Evolutionary conservation across 176 grass and related monocot species (phyloP).

Genomic region (barley (Hordeum vulgare)): DNA sequence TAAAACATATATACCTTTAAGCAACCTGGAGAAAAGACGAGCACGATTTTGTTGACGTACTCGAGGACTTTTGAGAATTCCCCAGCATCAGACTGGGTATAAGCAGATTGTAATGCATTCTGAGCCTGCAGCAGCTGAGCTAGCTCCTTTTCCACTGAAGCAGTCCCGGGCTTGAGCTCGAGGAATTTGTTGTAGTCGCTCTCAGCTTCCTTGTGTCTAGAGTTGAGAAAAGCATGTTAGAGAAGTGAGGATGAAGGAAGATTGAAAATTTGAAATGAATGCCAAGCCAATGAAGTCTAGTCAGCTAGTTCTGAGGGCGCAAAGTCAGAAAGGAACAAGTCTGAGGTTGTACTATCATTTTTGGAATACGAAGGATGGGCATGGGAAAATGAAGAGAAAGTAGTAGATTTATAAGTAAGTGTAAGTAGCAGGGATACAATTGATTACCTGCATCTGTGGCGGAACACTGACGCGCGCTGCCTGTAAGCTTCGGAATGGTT

Average conservation of each 20-base stretch:
- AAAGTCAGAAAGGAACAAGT: not conserved
- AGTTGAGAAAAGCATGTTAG: conserved; percentile 23
- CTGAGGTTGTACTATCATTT: not conserved
- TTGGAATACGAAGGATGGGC: too few relatives aligned
- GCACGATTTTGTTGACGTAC: conserved; percentile 86
- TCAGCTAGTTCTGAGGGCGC: not conserved
- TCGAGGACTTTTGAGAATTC: conserved; percentile 84
- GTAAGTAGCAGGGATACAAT: not conserved
- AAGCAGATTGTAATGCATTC: conserved; percentile 63
- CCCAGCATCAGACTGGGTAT: conserved; percentile 63
- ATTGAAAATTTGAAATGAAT: not conserved
- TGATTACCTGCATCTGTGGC: conserved; percentile 68
- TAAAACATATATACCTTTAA: conserved; percentile 55
- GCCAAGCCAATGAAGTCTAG: not conserved
- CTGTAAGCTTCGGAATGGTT: conserved; percentile 77
- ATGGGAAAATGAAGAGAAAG: not conserved
- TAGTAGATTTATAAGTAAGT: not conserved
- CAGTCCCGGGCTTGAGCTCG: conserved; percentile 51
- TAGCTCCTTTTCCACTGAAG: conserved; percentile 76
- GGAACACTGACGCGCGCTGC: conserved; percentile 66
- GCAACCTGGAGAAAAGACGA: conserved; percentile 89
- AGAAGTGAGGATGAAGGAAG: not conserved
- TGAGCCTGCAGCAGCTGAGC: conserved; percentile 81
- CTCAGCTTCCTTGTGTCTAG: conserved; percentile 62
- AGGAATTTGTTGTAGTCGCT: conserved; percentile 67